Base-by-base conservation (phyloP, 257 asterid species). In the Solanum neorickii region DNA sequence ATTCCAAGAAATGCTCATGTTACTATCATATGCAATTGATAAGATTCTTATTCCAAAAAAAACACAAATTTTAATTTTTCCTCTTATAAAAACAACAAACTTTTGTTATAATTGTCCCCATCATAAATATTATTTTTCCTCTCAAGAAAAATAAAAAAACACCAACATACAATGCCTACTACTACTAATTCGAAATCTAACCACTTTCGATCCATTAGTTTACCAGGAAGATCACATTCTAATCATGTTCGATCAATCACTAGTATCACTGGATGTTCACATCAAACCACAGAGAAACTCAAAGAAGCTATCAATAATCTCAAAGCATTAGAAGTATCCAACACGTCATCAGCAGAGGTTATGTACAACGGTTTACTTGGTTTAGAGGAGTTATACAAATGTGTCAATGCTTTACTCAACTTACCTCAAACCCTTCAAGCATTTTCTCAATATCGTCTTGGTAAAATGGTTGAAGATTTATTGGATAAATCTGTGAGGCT, bases 161-260 rank as follows among this genome's bases (percentile, higher is more conserved):
- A 23, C 23, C n/a, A 62, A 62, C 7, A 37, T 37, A 37, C 42
- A 84, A 84, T 84, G 87, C 62, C 80, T 80, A 47, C 21, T 49
- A 47, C 31, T 49, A 49, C 46, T 82, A 70, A 42, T 82, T 80
- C 86, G 12, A 84, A 84, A 84, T 41, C 87, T 9, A 84, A 84
- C 42, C 87, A 84, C 21, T 60, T 84, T 68, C 41, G 87, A n/a
- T 84, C 87, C 3, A 62, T 62, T 5, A 84, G 77, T 42, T 84
- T 84, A 31, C 87, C 87, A 6, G 75, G 88, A 76, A 49, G 84
- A 86, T 86, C 87, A 86, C 90, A 89, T 44, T 72, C 89, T 13
- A 88, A 69, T 25, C 84, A 77, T 59, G 47, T 88, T 72, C 42
- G 92, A 85, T 91, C 93, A 66, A 88, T 89, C 21, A 87, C 90